A percentile compares a stretch with the other conserved stretches of the same genome.
Conservation (phyloP, 1,139 yeast genomes). For the Candida sp. region DNA sequence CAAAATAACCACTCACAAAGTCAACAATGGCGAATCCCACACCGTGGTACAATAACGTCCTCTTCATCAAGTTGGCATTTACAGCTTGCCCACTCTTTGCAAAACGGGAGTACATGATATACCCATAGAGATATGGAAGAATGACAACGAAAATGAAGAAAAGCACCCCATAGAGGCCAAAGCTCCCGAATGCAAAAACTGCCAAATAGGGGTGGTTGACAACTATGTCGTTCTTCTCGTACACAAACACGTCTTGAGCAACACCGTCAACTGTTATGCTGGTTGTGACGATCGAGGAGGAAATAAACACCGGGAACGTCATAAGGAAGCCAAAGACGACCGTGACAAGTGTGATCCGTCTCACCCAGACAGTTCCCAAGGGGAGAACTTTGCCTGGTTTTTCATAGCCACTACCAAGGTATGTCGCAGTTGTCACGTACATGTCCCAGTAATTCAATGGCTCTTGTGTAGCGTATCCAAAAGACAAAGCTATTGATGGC, state of each 20-base stretch:
- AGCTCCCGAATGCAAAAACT: too few species aligned
- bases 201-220: not conserved
- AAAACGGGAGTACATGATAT: not conserved
- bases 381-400: not conserved
- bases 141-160: not conserved
- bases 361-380: not conserved
- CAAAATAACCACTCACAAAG: not conserved
- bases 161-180: not conserved
- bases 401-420: conserved; percentile 2
- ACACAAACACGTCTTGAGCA: too few species aligned
- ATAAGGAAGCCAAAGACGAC: not conserved
- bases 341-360: not conserved
- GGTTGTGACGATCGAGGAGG: too few species aligned
- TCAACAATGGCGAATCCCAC: not conserved
- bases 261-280: too few species aligned
- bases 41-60: conserved; percentile 1
- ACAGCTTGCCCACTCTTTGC: not conserved
- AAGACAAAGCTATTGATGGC: not conserved
- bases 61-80: conserved; percentile 1
- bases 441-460: not conserved
- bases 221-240: too few species aligned
- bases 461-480: too few species aligned
- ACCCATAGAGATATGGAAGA: conserved; percentile 1
- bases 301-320: too few species aligned
- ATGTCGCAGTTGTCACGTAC: not conserved